A percentile compares a stretch with the other conserved stretches of the same genome.
phyloP scores from a whole-genome alignment of 495 filamentous ascomycete species.

The Daldinia loculata region DNA sequence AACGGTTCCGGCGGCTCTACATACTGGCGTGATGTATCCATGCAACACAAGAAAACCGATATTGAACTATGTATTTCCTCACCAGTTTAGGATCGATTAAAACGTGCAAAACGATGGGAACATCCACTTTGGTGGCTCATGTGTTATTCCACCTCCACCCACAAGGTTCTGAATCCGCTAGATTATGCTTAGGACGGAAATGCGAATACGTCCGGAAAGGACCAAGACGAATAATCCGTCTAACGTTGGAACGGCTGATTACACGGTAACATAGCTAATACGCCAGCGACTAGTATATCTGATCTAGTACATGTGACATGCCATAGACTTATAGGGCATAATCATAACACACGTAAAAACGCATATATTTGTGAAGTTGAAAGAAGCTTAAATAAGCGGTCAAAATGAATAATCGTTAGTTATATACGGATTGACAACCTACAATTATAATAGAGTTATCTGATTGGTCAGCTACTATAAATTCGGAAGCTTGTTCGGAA shows the following conservation, averaged over 20 bases:
- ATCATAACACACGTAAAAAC: not conserved
- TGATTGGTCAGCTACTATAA: not conserved
- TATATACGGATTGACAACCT: not conserved
- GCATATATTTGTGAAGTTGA: not conserved
- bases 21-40: conserved; percentile 5
- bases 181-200: conserved; percentile 1
- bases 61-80: not conserved
- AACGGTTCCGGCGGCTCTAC: not conserved
- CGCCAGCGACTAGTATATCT: not conserved
- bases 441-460: not conserved
- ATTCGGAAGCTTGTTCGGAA: not conserved
- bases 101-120: not conserved
- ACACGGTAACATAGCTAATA: not conserved
- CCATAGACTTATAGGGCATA: not conserved
- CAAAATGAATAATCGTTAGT: not conserved
- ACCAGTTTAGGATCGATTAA: not conserved
- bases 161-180: conserved; percentile 6
- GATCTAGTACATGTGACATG: not conserved
- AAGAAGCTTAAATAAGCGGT: not conserved
- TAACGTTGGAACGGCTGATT: not conserved
- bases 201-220: not conserved
- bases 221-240: not conserved
- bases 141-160: not conserved
- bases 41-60: conserved; percentile 20
- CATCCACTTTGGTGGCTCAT: conserved; percentile 18